Base-by-base conservation (phyloP, 345 rosid species). In the Salix dunnii region DNA sequence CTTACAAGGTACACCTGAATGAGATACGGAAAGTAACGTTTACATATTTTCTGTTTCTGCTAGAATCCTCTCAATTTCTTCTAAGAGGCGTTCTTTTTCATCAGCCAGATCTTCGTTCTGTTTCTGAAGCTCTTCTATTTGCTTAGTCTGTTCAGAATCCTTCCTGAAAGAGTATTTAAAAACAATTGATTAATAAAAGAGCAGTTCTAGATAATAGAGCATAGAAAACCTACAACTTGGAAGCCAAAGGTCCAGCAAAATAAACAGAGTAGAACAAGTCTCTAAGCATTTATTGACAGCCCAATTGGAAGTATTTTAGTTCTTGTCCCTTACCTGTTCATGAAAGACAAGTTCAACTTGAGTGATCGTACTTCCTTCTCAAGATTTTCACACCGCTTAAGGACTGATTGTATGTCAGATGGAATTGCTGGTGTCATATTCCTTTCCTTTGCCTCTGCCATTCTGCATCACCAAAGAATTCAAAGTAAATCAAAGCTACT, bases 281-380 rank as follows among this genome's bases (percentile, higher is more conserved):
- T 68, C 18, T 42, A 23, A 11, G 25, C 42, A 18, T 6, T 33
- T 18, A 12, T 36, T 11, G 40, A 16, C 49, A 18, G 25, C 13
- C 23, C 70, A 36, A 6, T 21, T 68, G 46, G 25, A 68, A 38
- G n/a, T 33, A n/a, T 14, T 16, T 20, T 27, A 68, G 16, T 11
- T 38, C 5, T 25, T 14, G 25, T 49, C 12, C 12, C 12, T 65
- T 77, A 89, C 90, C 91, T 89, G 51, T 91, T 91, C 91, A 89
- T 91, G 90, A 89, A 91, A 61, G 96, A 89, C 77, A 89, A 46
- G 82, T 91, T 91, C 17, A 91, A 89, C 73, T 91, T 89, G 74
- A 89, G 96, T 4, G 96, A 91, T 51, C 96, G 85, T 23, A 89
- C 96, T 88, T 91, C 96, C 88, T 91, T 91, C 81, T 91, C 96